Evolutionary conservation across 805 yeast species (phyloP), one percentile per base, ranked within the genome.

Genomic region (Teunomyces stri): DNA sequence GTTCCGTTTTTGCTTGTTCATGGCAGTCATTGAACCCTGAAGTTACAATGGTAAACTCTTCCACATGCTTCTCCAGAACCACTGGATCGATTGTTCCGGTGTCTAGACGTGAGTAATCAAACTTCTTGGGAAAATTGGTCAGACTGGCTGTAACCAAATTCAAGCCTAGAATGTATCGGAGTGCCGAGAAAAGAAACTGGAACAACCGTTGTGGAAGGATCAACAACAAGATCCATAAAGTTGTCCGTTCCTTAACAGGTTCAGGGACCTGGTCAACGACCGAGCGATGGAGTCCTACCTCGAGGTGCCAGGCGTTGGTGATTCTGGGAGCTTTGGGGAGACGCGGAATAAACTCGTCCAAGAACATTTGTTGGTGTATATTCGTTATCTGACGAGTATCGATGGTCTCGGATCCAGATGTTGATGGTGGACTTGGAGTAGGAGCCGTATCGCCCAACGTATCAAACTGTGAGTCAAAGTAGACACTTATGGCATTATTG

Each of bases 401-500:
- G 3, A 12, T 22, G 13, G 15, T 6, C n/a, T 28, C 31, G 10
- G 43, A 13, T 6, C 5, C 40, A 10, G n/a, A 5, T 27, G 34
- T 7, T 1, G 43, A 2, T 4, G 31, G 13, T 28, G 31, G 18
- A 6, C 5, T 11, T 12, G 47, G 38, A 4, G 49, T 37, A n/a
- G 48, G 47, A 28, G 43, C 51, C 5, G 29, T 27, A 25, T 37
- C 44, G 11, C 56, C 54, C n/a, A 59, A 36, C 6, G 58, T 46
- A 1, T 63, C 68, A 47, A 72, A 67, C n/a, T 74, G 73, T 4
- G 55, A 47, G 54, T 85, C 91, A 58, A 83, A 83, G 59, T 74
- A 85, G 43, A 80, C 72, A 3, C 84, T 76, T 28, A 84, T 63
- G 1, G 89, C 81, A 37, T 75, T 69, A 55, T 84, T 87, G 43